Conservation (phyloP, 2,329 filamentous ascomycete species). For the Xylaria sp. region DNA sequence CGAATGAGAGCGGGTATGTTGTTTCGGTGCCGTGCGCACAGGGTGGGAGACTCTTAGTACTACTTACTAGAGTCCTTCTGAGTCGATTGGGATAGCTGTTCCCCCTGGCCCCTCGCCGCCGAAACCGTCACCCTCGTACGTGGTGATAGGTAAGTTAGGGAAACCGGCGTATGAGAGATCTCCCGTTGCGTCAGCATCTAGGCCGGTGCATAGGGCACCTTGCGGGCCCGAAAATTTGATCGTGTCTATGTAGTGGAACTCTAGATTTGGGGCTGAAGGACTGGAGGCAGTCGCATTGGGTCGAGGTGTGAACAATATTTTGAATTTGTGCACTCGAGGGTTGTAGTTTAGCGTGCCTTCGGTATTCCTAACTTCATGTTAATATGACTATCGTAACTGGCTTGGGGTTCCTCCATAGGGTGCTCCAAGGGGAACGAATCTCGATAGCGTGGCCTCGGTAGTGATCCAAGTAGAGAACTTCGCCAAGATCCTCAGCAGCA, state of each 20-base stretch:
- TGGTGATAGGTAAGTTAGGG: constrained; percentile 70
- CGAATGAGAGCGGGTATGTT: not conserved
- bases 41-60: not conserved
- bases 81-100: constrained; percentile 69
- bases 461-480: not conserved
- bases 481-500: not conserved
- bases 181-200: constrained; percentile 69
- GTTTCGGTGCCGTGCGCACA: no score
- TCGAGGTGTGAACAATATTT: constrained; percentile 66
- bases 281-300: constrained; percentile 61
- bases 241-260: constrained; percentile 71
- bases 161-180: constrained; percentile 67
- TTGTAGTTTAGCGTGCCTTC: constrained; percentile 76
- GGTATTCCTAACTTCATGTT: constrained; percentile 64
- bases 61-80: constrained; percentile 69
- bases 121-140: constrained; percentile 75
- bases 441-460: no score
- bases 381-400: not conserved
- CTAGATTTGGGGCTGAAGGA: constrained; percentile 69
- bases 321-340: constrained; percentile 74
- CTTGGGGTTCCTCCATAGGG: not conserved
- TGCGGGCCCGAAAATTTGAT: constrained; percentile 72
- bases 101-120: constrained; percentile 70
- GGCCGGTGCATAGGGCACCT: constrained; percentile 70
- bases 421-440: not conserved